Evolutionary conservation across 768 basidiomycete genomes (phyloP).

Genomic region (Omphalotus guepiniiformis): DNA sequence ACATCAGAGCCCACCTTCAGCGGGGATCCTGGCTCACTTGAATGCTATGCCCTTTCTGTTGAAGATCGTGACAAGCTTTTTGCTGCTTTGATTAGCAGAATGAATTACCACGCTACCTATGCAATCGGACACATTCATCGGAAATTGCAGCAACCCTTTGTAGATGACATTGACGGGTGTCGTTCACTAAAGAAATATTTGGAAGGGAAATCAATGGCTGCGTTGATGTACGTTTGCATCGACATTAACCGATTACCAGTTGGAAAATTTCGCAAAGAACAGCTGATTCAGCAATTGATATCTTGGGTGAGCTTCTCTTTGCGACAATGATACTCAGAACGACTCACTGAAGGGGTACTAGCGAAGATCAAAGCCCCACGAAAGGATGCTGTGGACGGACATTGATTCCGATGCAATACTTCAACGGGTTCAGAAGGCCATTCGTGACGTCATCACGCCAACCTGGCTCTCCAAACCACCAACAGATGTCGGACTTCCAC

Average conservation of each 20-base stretch:
- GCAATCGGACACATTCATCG: background rate
- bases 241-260: background rate
- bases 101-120: background rate
- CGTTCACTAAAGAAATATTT: background rate
- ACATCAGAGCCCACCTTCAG: background rate
- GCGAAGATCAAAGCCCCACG: background rate
- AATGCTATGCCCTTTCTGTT: background rate
- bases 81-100: background rate
- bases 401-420: background rate
- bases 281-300: background rate
- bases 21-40: background rate
- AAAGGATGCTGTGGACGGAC: background rate
- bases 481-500: conserved; percentile 7
- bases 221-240: background rate
- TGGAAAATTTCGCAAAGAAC: background rate
- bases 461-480: conserved; percentile 10
- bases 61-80: background rate
- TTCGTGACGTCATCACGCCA: conserved; percentile 1
- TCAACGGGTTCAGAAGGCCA: background rate
- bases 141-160: background rate
- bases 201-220: too few species aligned
- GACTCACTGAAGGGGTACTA: background rate
- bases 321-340: background rate
- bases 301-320: background rate
- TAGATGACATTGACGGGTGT: background rate